Percentiles rank a stretch among this genome's conserved stretches.
phyloP scores from a whole-genome alignment of 2,329 filamentous ascomycete genomes.

The Alternaria gansuensis region DNA sequence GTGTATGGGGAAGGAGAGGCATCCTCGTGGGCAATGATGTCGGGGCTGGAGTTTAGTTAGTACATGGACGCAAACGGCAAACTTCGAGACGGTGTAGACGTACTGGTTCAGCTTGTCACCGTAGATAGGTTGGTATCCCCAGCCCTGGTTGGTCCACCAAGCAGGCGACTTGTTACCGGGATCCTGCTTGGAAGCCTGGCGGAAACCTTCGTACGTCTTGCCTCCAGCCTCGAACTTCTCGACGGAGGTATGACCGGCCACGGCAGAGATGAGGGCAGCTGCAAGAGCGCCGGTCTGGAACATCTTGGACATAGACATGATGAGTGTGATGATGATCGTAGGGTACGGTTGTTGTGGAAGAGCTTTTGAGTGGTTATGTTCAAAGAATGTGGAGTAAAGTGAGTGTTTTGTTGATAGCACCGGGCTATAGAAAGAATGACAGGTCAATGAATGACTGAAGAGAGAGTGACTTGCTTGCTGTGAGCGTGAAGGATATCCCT shows the following conservation, averaged over 20 bases:
- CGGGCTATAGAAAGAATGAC: constrained; percentile 42
- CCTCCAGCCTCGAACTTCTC: constrained; percentile 40
- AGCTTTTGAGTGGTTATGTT: constrained; percentile 17
- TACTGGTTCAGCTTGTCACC: constrained; percentile 37
- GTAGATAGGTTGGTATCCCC: constrained; percentile 45
- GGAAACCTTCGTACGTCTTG: constrained; percentile 43
- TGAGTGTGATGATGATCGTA: constrained; percentile 1
- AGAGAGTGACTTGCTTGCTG: constrained; percentile 35
- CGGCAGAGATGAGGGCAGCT: constrained; percentile 39
- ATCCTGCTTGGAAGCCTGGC: constrained; percentile 37
- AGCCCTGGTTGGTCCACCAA: constrained; percentile 48
- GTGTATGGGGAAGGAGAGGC: constrained; percentile 45
- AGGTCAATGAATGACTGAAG: constrained; percentile 37
- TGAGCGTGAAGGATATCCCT: constrained; percentile 21
- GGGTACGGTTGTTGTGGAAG: neutral
- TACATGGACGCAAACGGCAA: neutral
- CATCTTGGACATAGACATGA: constrained; percentile 39
- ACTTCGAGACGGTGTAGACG: neutral
- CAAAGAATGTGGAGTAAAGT: constrained; percentile 24
- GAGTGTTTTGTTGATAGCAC: constrained; percentile 36
- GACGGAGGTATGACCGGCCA: constrained; percentile 41
- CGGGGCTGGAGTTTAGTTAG: constrained; percentile 12
- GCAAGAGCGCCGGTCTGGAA: constrained; percentile 40
- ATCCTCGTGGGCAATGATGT: constrained; percentile 47
- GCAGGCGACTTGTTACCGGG: constrained; percentile 42